Base-by-base conservation (phyloP, 345 rosid genomes). In the Populus tremula region DNA sequence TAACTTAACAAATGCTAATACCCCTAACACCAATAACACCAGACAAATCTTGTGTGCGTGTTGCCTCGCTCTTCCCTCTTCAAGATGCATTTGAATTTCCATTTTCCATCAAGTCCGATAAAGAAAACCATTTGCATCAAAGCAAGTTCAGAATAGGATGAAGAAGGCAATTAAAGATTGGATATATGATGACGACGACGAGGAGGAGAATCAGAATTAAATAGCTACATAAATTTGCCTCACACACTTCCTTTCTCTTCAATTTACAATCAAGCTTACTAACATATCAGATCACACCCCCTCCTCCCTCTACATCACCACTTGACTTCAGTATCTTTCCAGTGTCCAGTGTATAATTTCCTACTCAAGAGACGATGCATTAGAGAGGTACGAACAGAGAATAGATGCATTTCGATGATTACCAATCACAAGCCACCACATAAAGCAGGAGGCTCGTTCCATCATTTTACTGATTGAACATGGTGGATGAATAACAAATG, bases 401-500 rank as follows among this genome's bases (percentile, higher is more conserved):
- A 38, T 41, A 67, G 18, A 50, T 4, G 4, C 67, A 38, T 41
- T 65, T 78, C 36, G 43, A 20, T 36, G 83, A 36, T 38, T 76
- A 49, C 76, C 39, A 13, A 76, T 36, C 62, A 62, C 71, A 70
- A 61, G 35, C 38, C 65, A 18, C 59, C 72, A 65, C 39, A 63
- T 2, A 35, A 74, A 17, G 23, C 62, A 21, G 38, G 65, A 79
- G 69, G 76, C 47, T 65, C 10, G 31, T 72, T 66, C 62, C 21
- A 16, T 41, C 72, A 71, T 56, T 81, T 67, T 45, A 70, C 49
- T 10, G 25, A 41, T 43, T 3, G 73, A 61, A 25, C 2, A 18
- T 5, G 56, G 39, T n/a, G n/a, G 59, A 72, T 66, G 73, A 61
- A 67, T 61, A 59, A 67, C 49, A 61, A 63, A 76, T 29, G 47